Evolutionary conservation across 1,139 yeast species (phyloP).

Genomic region (Scheffersomyces stambukii): DNA sequence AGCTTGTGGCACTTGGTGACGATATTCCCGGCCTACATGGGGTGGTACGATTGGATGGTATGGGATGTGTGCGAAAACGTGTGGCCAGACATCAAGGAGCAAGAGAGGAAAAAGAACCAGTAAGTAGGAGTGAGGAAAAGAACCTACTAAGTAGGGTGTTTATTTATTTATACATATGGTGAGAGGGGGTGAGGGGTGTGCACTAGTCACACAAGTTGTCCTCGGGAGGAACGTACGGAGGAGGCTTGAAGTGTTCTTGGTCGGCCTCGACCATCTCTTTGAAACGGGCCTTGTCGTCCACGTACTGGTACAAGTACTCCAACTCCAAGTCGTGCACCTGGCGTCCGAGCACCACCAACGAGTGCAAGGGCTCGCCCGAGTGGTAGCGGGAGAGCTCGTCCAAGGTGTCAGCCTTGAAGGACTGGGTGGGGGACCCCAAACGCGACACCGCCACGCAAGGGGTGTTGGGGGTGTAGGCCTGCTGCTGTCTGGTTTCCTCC

Average conservation of each 20-base stretch:
- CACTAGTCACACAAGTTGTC: slow-evolving; percentile 18
- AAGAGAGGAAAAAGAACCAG: slow-evolving; percentile 11
- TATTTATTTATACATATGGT: slow-evolving; percentile 1
- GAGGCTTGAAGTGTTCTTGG: slow-evolving; percentile 70
- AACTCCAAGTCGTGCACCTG: slow-evolving; percentile 91
- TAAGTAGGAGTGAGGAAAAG: slow-evolving; percentile 3
- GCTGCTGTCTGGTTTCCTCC: slow-evolving; percentile 69
- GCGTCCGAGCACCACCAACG: slow-evolving; percentile 86
- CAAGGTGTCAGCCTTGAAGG: slow-evolving; percentile 81
- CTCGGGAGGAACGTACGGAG: slow-evolving; percentile 42
- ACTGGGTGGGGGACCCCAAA: slow-evolving; percentile 80
- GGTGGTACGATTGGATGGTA: slow-evolving; percentile 47
- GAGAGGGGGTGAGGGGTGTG: no score
- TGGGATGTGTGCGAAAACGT: slow-evolving; percentile 44
- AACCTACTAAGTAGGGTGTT: background rate
- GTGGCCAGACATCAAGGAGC: slow-evolving; percentile 9
- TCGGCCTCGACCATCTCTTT: slow-evolving; percentile 59
- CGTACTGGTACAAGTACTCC: slow-evolving; percentile 77
- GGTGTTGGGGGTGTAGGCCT: slow-evolving; percentile 78
- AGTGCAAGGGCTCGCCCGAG: slow-evolving; percentile 92
- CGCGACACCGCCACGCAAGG: slow-evolving; percentile 94
- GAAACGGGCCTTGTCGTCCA: slow-evolving; percentile 61
- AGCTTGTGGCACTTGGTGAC: slow-evolving; percentile 88
- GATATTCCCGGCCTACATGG: slow-evolving; percentile 52
- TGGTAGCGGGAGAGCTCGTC: slow-evolving; percentile 72